These are phyloP conservation scores for Aspergillus sp. DNA, from an alignment of 2,329 filamentous ascomycete genomes.

Conservation along the genomic window DNA sequence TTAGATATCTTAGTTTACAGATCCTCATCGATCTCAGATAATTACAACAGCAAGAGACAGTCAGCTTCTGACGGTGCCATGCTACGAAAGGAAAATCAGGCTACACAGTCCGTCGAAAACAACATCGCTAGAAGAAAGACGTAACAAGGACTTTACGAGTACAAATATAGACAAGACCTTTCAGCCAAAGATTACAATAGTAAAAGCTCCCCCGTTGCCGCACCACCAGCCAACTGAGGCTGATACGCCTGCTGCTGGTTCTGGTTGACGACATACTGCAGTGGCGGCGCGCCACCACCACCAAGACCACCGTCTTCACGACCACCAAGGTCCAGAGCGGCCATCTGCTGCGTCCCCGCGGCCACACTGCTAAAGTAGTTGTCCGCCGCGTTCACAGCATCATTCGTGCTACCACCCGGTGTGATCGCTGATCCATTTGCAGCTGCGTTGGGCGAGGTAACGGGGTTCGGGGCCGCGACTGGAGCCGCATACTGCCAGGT, in stretches of 20 bases:
- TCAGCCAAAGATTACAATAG: conserved; percentile 55
- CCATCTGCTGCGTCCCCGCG: conserved; percentile 74
- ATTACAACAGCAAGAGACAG: neutral
- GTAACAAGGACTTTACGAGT: conserved; percentile 7
- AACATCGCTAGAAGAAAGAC: conserved; percentile 4
- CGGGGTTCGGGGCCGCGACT: conserved; percentile 33
- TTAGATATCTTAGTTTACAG: neutral
- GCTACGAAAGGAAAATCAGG: neutral
- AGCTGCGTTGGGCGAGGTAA: conserved; percentile 37
- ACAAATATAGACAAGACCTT: conserved; percentile 1
- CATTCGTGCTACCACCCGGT: conserved; percentile 60
- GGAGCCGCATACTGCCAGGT: conserved; percentile 43
- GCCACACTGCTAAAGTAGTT: conserved; percentile 75
- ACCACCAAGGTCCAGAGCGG: conserved; percentile 69
- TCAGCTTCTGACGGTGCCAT: neutral
- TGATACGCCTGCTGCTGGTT: conserved; percentile 78
- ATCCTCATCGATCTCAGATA: neutral
- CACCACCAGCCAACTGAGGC: conserved; percentile 65
- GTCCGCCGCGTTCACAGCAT: conserved; percentile 83
- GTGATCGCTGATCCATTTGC: conserved; percentile 30
- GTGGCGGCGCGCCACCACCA: conserved; percentile 56
- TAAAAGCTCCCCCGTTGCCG: conserved; percentile 73
- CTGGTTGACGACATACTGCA: conserved; percentile 75
- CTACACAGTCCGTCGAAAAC: neutral
- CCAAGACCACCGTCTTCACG: conserved; percentile 68